A percentile compares a stretch with the other conserved stretches of the same genome.
Conservation (phyloP, 2,329 filamentous ascomycete genomes). For the Thermochaetoides dissita region DNA sequence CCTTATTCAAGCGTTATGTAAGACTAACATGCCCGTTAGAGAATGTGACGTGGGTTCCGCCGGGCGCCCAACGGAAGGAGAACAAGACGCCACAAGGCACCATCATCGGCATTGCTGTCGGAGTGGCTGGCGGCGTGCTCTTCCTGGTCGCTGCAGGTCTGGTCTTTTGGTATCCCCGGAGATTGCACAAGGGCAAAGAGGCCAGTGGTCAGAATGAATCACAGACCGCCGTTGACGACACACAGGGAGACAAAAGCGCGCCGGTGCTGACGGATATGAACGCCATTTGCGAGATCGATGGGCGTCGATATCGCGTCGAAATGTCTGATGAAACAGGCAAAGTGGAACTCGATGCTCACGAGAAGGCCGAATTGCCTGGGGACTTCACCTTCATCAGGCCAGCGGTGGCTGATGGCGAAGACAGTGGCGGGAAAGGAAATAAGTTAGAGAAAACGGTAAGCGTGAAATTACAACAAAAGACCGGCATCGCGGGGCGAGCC, state of each 20-base stretch:
- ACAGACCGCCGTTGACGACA: background rate
- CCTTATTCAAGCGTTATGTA: no score
- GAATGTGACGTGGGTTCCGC: no score
- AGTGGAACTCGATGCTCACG: conserved; percentile 11
- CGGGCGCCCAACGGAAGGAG: no score
- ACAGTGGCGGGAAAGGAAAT: no score
- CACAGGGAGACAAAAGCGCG: background rate
- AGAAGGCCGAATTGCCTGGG: conserved; percentile 3
- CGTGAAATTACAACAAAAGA: no score
- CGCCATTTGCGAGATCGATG: conserved; percentile 10
- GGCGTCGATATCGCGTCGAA: conserved; percentile 8
- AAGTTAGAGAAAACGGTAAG: no score
- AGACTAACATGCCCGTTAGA: no score
- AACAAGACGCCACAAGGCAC: conserved; percentile 8
- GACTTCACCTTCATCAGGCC: background rate
- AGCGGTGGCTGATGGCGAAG: background rate
- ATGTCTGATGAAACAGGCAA: conserved; percentile 8
- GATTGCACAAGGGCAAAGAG: background rate
- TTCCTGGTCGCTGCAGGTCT: conserved; percentile 7
- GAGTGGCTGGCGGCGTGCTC: conserved; percentile 10
- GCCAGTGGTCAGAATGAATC: background rate
- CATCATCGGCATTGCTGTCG: conserved; percentile 14
- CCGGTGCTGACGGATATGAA: background rate
- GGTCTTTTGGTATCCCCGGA: conserved; percentile 11
- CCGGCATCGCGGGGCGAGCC: no score